Evolutionary conservation across 352 stramenopile species (phyloP), one percentile per base, ranked within the genome.

Genomic region (Phytopythium ostracodes): DNA sequence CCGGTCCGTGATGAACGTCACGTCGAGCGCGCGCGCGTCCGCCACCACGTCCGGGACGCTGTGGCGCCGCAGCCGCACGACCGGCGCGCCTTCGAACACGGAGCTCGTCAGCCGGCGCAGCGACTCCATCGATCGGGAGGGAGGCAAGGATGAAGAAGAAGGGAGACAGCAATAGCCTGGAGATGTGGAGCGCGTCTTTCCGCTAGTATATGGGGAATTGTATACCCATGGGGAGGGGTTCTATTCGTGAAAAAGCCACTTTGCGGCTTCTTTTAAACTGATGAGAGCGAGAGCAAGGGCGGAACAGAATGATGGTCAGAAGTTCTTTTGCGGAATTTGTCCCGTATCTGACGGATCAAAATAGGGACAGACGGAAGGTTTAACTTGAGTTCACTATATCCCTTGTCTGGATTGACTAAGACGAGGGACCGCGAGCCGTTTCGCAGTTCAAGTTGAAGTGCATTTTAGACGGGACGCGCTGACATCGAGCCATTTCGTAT

Each of bases 1-100:
- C 7, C 80, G 76, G 38, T 88, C 70, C 0, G 81, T 88, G 58
- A 94, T 84, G 68, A 87, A 87, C 10, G 85, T 94, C 42, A 94
- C 53, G 33, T 87, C 75, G n/a, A 92, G 75, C 11, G 72, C 70
- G 27, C 67, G 66, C 4, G 74, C 71, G 51, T 81, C 68, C 17
- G 67, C 70, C 0, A 59, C 57, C 5, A 64, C 54, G 55, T 71
- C 75, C 15, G 63, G 61, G 59, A 73, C 68, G 40, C 73, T 79
- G 15, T 63, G 65, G 36, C 79, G 74, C 17, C 76, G 69, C n/a
- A 72, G 62, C 36, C 76, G 70, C 10, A 63, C 67, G 20, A 73
- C 60, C 8, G 73, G 71, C 15, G 72, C 64, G 57, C 67, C 59
- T 40, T 90, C 79, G 27, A 89, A 82, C 53, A 92, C 73, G 56